Evolutionary conservation across 169 alveolate genomes (phyloP).

Genomic region (Plasmodium sp.): DNA sequence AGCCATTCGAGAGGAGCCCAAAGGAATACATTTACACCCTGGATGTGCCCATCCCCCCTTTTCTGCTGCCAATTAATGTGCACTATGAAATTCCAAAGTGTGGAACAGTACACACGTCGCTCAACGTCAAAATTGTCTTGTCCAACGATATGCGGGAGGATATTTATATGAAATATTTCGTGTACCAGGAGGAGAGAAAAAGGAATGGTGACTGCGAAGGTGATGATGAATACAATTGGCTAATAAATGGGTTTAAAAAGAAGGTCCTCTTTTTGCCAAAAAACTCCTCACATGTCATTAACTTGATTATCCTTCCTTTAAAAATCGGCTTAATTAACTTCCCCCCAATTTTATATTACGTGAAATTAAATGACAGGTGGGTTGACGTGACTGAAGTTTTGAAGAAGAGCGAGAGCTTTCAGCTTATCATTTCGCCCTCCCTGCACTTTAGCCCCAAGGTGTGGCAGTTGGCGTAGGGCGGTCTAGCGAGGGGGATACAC

Average conservation of each 20-base stretch:
- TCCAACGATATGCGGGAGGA: slow-evolving; percentile 37
- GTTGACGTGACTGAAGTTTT: slow-evolving; percentile 47
- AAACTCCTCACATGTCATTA: slow-evolving; percentile 38
- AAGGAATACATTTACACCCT: slow-evolving; percentile 18
- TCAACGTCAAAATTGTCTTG: slow-evolving; percentile 23
- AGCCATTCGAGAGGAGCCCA: background rate
- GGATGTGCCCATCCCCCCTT: slow-evolving; percentile 25
- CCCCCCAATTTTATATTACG: slow-evolving; percentile 45
- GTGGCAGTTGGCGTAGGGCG: slow-evolving; percentile 32
- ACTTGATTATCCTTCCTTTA: slow-evolving; percentile 51
- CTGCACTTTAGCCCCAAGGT: slow-evolving; percentile 53
- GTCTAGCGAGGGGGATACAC: background rate
- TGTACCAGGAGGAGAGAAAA: slow-evolving; percentile 13
- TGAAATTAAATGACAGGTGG: slow-evolving; percentile 70
- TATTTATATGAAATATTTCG: slow-evolving; percentile 56
- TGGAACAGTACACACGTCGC: slow-evolving; percentile 32
- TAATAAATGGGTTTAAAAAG: slow-evolving; percentile 72
- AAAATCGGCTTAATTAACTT: slow-evolving; percentile 69
- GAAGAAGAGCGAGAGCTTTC: slow-evolving; percentile 62
- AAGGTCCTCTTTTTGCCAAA: slow-evolving; percentile 31
- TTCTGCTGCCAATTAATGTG: slow-evolving; percentile 42
- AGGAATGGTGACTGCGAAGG: background rate
- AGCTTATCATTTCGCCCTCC: slow-evolving; percentile 69
- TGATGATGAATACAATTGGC: slow-evolving; percentile 28
- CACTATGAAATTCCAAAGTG: slow-evolving; percentile 60